Conservation (phyloP, 2,329 filamentous ascomycete genomes). For the Xylariales sp. region DNA sequence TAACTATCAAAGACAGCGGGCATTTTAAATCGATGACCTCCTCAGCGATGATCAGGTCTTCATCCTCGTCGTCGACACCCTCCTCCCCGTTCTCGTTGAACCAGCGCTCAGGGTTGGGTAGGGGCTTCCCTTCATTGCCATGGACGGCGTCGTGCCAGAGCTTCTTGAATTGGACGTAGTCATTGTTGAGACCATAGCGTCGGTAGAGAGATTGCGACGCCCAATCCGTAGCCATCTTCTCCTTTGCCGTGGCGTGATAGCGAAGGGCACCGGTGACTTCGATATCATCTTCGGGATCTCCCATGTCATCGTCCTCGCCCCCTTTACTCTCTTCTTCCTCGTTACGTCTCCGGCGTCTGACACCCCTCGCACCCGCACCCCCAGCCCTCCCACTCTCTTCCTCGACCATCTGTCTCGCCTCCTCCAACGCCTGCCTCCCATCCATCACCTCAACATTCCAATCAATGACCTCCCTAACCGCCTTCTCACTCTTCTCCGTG, state of each 20-base stretch:
- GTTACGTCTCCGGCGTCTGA: not conserved
- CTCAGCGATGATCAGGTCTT: slow-evolving; percentile 63
- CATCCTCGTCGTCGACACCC: slow-evolving; percentile 51
- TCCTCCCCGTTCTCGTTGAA: slow-evolving; percentile 39
- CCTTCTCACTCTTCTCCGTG: slow-evolving; percentile 41
- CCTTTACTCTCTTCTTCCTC: slow-evolving; percentile 19
- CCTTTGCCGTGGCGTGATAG: slow-evolving; percentile 31
- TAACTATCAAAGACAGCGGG: slow-evolving; percentile 60
- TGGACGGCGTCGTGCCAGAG: slow-evolving; percentile 51
- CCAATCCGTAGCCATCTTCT: slow-evolving; percentile 38
- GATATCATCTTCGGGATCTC: slow-evolving; percentile 19
- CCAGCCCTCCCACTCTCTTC: slow-evolving; percentile 15
- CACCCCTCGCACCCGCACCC: slow-evolving; percentile 9
- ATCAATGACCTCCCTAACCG: slow-evolving; percentile 46
- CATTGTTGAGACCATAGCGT: slow-evolving; percentile 52
- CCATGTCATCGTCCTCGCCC: slow-evolving; percentile 21
- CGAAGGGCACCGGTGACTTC: slow-evolving; percentile 25
- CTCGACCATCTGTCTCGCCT: slow-evolving; percentile 28
- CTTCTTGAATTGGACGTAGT: slow-evolving; percentile 56
- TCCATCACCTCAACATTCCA: slow-evolving; percentile 45
- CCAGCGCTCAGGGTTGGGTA: slow-evolving; percentile 52
- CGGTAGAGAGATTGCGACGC: slow-evolving; percentile 34
- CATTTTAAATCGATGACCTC: slow-evolving; percentile 64
- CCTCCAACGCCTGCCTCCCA: slow-evolving; percentile 32
- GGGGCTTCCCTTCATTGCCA: slow-evolving; percentile 41